Evolutionary conservation across 2,329 filamentous ascomycete species (phyloP), one percentile per base, ranked within the genome.

Genomic region (Epichloe typhina): DNA sequence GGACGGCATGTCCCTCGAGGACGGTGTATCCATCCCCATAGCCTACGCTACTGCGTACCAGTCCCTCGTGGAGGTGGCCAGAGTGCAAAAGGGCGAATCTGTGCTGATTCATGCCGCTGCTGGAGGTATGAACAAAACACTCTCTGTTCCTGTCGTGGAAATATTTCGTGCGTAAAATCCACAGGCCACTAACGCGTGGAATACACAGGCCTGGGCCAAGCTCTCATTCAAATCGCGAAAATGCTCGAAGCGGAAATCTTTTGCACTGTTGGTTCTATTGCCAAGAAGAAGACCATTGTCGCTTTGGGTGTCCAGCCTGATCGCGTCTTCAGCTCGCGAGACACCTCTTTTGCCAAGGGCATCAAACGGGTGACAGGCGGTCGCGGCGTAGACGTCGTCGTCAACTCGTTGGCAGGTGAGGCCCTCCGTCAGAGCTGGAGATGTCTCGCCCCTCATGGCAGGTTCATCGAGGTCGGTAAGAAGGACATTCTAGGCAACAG

Each of bases 391-490:
- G 55, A 57, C 33, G 37, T 48, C 19, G 38, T 48, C 37, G 6
- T 48, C 36, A 48, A 42, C 46, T 48, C 46, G 13, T n/a, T 40
- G 6, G 37, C 46, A 11, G 46, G 46, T 9, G 52, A 59, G 2
- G 37, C 51, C 1, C 50, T 64, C 1, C 55, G 51, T 9, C 50
- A 54, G 4, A 59, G 61, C 2, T 64, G 53, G 59, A 37, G 58
- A 6, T 64, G 60, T 49, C 47, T 68, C 6, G 59, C 63, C 5
- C 55, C 53, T 0, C 61, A 60, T 45, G 66, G 66, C 0, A 50
- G 52, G 1, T 65, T 69, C 42, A 31, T 68, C 0, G 64, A 69
- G 37, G 56, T 67, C 23, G 59, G 59, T 9, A 59, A 58, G 43
- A 54, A 53, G 13, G 59, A 62, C 43, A 56, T 61, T n/a, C 21